Evolutionary conservation across 2,329 filamentous ascomycete genomes (phyloP), one percentile per base, ranked within the genome.

Genomic region (Ophidiomyces ophidiicola): DNA sequence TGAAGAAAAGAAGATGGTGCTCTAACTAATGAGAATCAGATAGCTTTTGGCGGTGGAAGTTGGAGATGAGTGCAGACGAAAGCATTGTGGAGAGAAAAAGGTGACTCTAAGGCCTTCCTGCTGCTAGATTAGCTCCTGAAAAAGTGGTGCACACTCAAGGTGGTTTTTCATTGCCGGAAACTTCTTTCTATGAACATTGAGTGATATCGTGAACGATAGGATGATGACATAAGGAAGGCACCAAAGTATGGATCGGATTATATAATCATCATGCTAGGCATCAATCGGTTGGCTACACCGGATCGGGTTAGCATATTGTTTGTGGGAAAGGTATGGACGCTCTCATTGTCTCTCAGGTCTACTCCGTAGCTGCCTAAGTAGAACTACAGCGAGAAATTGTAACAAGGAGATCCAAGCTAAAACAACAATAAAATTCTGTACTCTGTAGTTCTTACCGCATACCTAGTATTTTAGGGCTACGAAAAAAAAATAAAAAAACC

Each of bases 161-260:
- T 14, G 4, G n/a, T 17, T 31, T 23, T 12, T 23, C n/a, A n/a
- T 11, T 15, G 26, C 23, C 19, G 25, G 25, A 30, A 30, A n/a
- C 35, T 37, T 30, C 26, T 17, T 5, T 3, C 18, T 14, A 19
- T 23, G 19, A n/a, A 23, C 18, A 14, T n/a, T 17, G 3, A 18
- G 23, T 19, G 14, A n/a, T 19, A 19, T 28, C 10, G 34, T 36
- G 34, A 29, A 28, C 12, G 28, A n/a, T 20, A 14, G 25, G 30
- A 18, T 32, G 36, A 39, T 39, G 36, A 38, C 35, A 38, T 39
- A 32, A 39, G 19, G 19, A 15, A 15, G 23, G 19, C 8, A 12
- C 6, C 4, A 15, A 35, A 20, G n/a, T 26, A 4, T 26, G 24
- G 7, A 26, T 8, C 11, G n/a, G 32, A 20, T 33, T 33, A 33